Evolutionary conservation across 257 asterid genomes (phyloP), one percentile per base, ranked within the genome.

Genomic region (Przewalskia tangutica): DNA sequence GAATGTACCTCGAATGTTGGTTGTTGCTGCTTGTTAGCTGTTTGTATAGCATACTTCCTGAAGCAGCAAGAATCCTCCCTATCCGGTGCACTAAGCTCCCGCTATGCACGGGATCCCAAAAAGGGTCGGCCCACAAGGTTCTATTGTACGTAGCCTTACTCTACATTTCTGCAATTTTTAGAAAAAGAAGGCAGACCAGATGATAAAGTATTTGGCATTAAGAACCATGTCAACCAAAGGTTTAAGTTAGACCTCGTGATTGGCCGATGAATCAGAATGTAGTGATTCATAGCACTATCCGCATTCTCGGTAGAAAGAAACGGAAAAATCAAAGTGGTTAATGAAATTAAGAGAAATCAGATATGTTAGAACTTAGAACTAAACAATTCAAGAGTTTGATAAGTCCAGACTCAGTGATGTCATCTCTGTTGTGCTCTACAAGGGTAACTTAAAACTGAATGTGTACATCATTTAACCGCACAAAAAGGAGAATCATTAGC

Each of bases 341-440:
- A 60, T 53, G 18, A 17, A 17, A 18, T 6, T 32, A 13, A 3
- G 0, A 5, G 44, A 6, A 67, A 38, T 17, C 23, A 46, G 7
- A 3, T 5, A 67, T 12, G 12, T 16, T 11, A 5, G 1, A 7
- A 65, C 75, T 54, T 8, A n/a, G n/a, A n/a, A n/a, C n/a, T n/a
- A 63, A 50, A 42, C 42, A 2, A 34, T 53, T 65, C 13, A 38
- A 81, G 77, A 65, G 46, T 62, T 85, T 32, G 27, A 66, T 75
- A 79, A 85, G 6, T 50, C 34, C 88, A 84, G 90, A 93, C 98
- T 87, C 95, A 62, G 89, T 68, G 77, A 86, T 80, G 83, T 55
- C 83, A 83, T 90, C 89, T 87, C 95, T 89, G 86, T 92, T 92
- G 82, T 53, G 90, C 91, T 85, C 88, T 90, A 55, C 84, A 85